These are phyloP conservation scores for Elsinoe fawcettii DNA, from an alignment of 2,329 filamentous ascomycete species.

Conservation along the genomic window DNA sequence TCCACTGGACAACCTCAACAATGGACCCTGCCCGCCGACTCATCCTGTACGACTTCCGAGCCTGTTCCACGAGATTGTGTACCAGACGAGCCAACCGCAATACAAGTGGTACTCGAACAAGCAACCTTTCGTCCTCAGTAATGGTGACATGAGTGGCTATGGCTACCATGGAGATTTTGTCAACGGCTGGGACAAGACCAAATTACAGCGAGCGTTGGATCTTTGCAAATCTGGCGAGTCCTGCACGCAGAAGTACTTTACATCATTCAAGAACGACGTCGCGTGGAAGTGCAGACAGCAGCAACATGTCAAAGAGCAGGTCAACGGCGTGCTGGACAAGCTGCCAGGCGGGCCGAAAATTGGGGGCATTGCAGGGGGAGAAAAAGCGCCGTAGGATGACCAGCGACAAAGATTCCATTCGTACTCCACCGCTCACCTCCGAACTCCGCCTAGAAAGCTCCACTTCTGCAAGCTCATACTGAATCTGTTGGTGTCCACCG, in stretches of 20 bases:
- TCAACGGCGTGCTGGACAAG: slow-evolving; percentile 39
- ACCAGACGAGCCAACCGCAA: slow-evolving; percentile 44
- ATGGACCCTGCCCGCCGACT: slow-evolving; percentile 45
- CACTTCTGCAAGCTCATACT: no score
- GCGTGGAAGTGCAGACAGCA: slow-evolving; percentile 23
- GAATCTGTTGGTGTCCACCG: no score
- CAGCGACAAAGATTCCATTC: no score
- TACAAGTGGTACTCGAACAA: slow-evolving; percentile 42
- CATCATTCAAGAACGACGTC: slow-evolving; percentile 44
- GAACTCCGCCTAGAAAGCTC: no score
- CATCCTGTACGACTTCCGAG: slow-evolving; percentile 50
- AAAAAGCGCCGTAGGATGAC: no score
- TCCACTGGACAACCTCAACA: slow-evolving; percentile 41
- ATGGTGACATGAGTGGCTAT: slow-evolving; percentile 63
- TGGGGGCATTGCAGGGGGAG: background rate
- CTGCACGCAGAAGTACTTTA: slow-evolving; percentile 20
- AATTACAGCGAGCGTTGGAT: slow-evolving; percentile 60
- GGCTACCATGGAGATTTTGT: slow-evolving; percentile 63
- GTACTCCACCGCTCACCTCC: no score
- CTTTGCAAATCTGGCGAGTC: slow-evolving; percentile 51
- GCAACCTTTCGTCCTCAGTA: slow-evolving; percentile 60
- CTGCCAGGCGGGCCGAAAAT: slow-evolving; percentile 40
- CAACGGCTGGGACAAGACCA: slow-evolving; percentile 60
- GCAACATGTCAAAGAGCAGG: slow-evolving; percentile 35
- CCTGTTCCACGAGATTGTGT: slow-evolving; percentile 54